These are phyloP conservation scores for Cajanus cajan DNA, from an alignment of 306 rosid species.

Conservation along the genomic window DNA sequence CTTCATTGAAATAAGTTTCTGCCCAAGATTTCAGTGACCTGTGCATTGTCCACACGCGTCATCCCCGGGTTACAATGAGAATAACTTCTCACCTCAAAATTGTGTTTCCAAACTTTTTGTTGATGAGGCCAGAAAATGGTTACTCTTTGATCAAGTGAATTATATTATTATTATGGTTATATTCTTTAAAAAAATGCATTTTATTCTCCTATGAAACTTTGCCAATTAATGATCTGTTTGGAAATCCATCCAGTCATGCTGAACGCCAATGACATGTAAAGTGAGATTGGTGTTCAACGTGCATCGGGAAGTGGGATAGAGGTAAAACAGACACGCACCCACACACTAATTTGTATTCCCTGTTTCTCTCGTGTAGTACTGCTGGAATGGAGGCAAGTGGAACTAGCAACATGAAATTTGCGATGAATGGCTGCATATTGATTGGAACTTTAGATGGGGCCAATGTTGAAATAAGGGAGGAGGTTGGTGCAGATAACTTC, in stretches of 20 bases:
- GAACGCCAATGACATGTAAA: background rate
- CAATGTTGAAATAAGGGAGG: slow-evolving; percentile 94
- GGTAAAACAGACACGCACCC: background rate
- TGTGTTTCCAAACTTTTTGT: background rate
- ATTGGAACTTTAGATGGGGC: slow-evolving; percentile 99
- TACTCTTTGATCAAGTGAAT: background rate
- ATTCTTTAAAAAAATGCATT: background rate
- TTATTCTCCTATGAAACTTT: slow-evolving; percentile 8
- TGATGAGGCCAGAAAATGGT: background rate
- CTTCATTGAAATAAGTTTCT: background rate
- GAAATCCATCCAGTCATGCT: background rate
- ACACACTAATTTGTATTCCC: slow-evolving; percentile 7
- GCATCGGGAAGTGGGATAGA: background rate
- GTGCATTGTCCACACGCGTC: background rate
- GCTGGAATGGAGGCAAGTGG: slow-evolving; percentile 99
- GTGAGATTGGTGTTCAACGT: background rate
- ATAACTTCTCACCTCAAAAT: background rate
- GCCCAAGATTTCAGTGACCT: background rate
- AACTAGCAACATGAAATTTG: slow-evolving; percentile 99
- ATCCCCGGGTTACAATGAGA: background rate
- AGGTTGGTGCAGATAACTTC: slow-evolving; percentile 93
- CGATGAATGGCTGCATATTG: slow-evolving; percentile 91
- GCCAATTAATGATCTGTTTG: slow-evolving; percentile 9
- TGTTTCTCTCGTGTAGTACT: slow-evolving; percentile 52
- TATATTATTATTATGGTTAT: background rate